A percentile compares a stretch with the other conserved stretches of the same genome.
These are phyloP conservation scores for Carex arenaria DNA, from an alignment of 202 grass and related monocot genomes.

Conservation along the genomic window DNA sequence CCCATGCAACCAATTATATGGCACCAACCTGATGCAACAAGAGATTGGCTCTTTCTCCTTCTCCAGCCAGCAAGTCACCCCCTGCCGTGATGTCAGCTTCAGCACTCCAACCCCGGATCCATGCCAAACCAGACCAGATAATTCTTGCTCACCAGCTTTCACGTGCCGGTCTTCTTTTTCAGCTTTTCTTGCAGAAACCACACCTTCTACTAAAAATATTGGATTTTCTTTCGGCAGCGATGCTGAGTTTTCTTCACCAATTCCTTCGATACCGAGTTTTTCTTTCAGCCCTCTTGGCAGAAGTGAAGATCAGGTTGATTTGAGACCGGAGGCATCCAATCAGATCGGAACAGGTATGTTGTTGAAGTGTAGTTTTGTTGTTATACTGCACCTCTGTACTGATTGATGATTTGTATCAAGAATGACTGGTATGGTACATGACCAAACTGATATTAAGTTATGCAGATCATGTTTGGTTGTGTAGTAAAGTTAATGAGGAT, in stretches of 20 bases:
- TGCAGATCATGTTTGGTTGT: background rate
- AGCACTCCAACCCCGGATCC: conserved; percentile 30
- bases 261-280: conserved; percentile 60
- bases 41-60: conserved; percentile 56
- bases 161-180: conserved; percentile 64
- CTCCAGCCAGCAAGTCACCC: conserved; percentile 29
- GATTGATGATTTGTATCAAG: conserved; percentile 8
- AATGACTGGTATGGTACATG: background rate
- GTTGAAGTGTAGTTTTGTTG: background rate
- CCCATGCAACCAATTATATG: conserved; percentile 28
- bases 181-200: background rate
- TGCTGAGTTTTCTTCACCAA: conserved; percentile 12
- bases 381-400: background rate
- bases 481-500: too few species aligned
- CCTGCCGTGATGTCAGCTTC: conserved; percentile 75
- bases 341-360: conserved; percentile 9
- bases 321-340: background rate
- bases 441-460: background rate
- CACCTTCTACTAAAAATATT: conserved; percentile 18
- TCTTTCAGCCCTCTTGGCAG: conserved; percentile 46
- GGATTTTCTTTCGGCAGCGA: conserved; percentile 52
- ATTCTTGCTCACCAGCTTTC: conserved; percentile 42
- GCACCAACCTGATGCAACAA: conserved; percentile 17
- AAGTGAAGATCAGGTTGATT: conserved; percentile 15
- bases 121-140: conserved; percentile 28